Evolutionary conservation across 176 grass and related monocot species (phyloP), one percentile per base, ranked within the genome.

Genomic region (Oryza glaberrima): DNA sequence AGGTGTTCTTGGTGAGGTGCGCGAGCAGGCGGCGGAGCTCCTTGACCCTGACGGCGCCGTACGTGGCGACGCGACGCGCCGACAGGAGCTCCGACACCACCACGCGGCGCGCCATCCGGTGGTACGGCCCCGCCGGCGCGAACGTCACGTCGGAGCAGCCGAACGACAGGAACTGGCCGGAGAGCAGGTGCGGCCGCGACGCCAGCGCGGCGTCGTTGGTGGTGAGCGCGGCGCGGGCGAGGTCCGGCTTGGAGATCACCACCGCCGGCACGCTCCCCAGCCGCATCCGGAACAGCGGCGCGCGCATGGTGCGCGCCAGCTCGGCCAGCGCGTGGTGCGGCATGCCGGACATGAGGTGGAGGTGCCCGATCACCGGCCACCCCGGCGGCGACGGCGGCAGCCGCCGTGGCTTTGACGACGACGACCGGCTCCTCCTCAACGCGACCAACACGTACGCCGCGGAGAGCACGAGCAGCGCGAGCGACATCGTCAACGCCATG

Each of bases 131-230:
- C 4, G 87, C 81, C 2, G 87, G 81, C 1, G 81, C 80, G 75
- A 85, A 85, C 7, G 81, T 89, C 8, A 89, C 82, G 82, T 89
- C 87, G 30, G 87, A 89, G 82, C 82, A 85, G 1, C 82, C 76
- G 76, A 89, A 89, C 4, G 87, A 85, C 2, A 89, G 87, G 82
- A 78, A 85, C 68, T 84, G 75, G 1, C 73, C 87, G 1, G 82
- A 80, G 5, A 89, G 87, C 36, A 89, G 82, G 76, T 79, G 69
- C 17, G 87, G 87, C 11, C 87, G 76, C 23, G 87, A 89, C 46
- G 87, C 82, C 3, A 89, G 75, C 19, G 82, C 82, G 20, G 82
- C 68, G 63, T 89, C 87, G 82, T 85, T 82, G 35, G 44, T 54
- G 9, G 80, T 89, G 30, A 89, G 87, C 69, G 81, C 82, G 16